Evolutionary conservation across 2,329 filamentous ascomycete species (phyloP).

Genomic region (Tolypocladium tropicale): DNA sequence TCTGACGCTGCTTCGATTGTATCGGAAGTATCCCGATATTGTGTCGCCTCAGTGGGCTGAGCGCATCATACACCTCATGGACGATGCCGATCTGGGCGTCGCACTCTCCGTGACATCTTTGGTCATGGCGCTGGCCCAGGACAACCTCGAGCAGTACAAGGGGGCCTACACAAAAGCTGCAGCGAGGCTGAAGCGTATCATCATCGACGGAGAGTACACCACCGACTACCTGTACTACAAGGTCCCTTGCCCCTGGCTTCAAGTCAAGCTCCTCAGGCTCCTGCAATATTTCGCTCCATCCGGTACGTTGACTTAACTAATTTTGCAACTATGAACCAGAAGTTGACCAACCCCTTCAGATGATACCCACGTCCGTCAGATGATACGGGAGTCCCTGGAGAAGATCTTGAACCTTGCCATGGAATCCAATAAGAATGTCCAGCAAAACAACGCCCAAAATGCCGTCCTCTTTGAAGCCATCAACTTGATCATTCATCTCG

Average conservation of each 20-base stretch:
- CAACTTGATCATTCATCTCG: conserved; percentile 94
- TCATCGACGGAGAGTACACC: conserved; percentile 82
- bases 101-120: conserved; percentile 91
- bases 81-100: conserved; percentile 88
- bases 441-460: conserved; percentile 98
- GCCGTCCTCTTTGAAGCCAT: conserved; percentile 97
- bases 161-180: conserved; percentile 92
- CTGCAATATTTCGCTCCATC: conserved; percentile 96
- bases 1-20: conserved; percentile 81
- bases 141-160: conserved; percentile 88
- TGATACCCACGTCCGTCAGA: conserved; percentile 80
- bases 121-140: conserved; percentile 88
- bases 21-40: conserved; percentile 88
- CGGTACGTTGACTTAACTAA: conserved; percentile 38
- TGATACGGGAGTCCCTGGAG: conserved; percentile 86
- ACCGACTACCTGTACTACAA: conserved; percentile 97
- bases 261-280: conserved; percentile 84
- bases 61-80: conserved; percentile 97
- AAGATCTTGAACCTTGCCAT: conserved; percentile 85
- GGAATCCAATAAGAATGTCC: conserved; percentile 94
- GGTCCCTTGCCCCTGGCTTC: conserved; percentile 97
- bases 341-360: conserved; percentile 40
- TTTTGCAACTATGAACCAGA: neutral
- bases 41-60: conserved; percentile 96
- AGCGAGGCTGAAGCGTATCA: conserved; percentile 75